A percentile compares a stretch with the other conserved stretches of the same genome.
These are phyloP conservation scores for Phytophthora cryptogea DNA, from an alignment of 352 stramenopile species.

Conservation along the genomic window DNA sequence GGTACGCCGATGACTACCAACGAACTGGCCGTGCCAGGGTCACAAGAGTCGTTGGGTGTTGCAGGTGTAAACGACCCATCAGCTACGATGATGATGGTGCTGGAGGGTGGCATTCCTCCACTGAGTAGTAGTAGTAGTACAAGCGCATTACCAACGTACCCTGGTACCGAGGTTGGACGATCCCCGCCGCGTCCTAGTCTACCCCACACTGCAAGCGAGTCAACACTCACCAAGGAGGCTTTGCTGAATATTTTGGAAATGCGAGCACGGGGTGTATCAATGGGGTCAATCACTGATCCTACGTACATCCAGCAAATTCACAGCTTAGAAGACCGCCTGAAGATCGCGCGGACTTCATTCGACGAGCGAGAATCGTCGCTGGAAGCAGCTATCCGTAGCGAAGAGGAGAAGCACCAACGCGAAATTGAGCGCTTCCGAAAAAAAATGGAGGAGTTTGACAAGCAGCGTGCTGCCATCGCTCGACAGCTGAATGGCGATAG, in stretches of 20 bases:
- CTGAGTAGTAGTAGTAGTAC: constrained; percentile 35
- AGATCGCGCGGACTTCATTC: constrained; percentile 57
- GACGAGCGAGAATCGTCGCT: constrained; percentile 75
- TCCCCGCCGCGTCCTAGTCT: constrained; percentile 39
- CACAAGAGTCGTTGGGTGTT: constrained; percentile 29
- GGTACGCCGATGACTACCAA: constrained; percentile 12
- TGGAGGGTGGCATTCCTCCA: constrained; percentile 23
- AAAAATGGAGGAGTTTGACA: constrained; percentile 87
- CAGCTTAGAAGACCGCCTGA: constrained; percentile 69
- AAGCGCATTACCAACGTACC: constrained; percentile 18
- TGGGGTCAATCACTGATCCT: constrained; percentile 59
- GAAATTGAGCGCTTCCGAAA: constrained; percentile 83
- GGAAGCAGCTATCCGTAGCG: constrained; percentile 71
- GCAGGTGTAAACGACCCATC: constrained; percentile 31
- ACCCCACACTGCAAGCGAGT: constrained; percentile 54
- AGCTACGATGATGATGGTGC: constrained; percentile 40
- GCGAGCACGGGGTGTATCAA: constrained; percentile 62
- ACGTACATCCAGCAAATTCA: constrained; percentile 64
- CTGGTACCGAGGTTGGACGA: constrained; percentile 34
- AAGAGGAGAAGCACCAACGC: constrained; percentile 83
- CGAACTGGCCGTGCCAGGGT: constrained; percentile 16
- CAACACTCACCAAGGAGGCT: constrained; percentile 44
- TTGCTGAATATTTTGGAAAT: constrained; percentile 45
- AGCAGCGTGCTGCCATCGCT: constrained; percentile 72
- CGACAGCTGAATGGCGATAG: constrained; percentile 57